A percentile compares a stretch with the other conserved stretches of the same genome.
phyloP scores from a whole-genome alignment of 2,329 filamentous ascomycete genomes.

The Hirsutella minnesotensis region DNA sequence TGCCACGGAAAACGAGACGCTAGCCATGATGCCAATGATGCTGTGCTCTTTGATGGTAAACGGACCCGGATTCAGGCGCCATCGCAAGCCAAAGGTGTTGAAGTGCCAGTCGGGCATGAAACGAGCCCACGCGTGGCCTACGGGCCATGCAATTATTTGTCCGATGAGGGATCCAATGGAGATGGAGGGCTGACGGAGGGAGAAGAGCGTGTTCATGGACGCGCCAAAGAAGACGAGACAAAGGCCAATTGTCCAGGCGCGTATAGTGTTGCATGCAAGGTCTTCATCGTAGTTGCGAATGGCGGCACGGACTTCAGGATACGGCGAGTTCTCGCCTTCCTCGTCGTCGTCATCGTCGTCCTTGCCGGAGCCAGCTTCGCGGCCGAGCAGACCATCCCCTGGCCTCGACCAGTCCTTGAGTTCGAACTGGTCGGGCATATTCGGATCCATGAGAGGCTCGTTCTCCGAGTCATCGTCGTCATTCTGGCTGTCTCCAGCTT shows the following conservation, averaged over 20 bases:
- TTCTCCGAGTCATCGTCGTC: slow-evolving; percentile 36
- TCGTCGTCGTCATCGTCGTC: neutral
- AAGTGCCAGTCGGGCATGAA: slow-evolving; percentile 39
- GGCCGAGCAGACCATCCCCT: slow-evolving; percentile 4
- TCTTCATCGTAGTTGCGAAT: slow-evolving; percentile 54
- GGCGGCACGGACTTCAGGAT: slow-evolving; percentile 53
- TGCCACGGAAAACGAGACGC: slow-evolving; percentile 56
- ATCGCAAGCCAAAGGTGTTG: slow-evolving; percentile 38
- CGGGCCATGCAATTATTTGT: slow-evolving; percentile 51
- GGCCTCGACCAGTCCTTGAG: slow-evolving; percentile 15
- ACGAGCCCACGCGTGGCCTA: slow-evolving; percentile 49
- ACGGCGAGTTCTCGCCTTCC: slow-evolving; percentile 48
- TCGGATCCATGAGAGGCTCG: slow-evolving; percentile 44
- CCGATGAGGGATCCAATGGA: slow-evolving; percentile 48
- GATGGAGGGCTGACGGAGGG: slow-evolving; percentile 49
- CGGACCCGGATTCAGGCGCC: slow-evolving; percentile 53
- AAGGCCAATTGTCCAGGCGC: slow-evolving; percentile 53
- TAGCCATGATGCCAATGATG: slow-evolving; percentile 59
- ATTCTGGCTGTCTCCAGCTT: slow-evolving; percentile 22
- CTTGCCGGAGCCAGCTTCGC: neutral
- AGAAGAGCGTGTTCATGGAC: slow-evolving; percentile 52
- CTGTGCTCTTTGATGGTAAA: slow-evolving; percentile 63
- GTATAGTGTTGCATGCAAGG: slow-evolving; percentile 52
- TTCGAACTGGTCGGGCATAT: slow-evolving; percentile 25
- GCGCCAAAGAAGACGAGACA: slow-evolving; percentile 43